These are phyloP conservation scores for Russula brevipes DNA, from an alignment of 768 basidiomycete genomes.

Conservation along the genomic window DNA sequence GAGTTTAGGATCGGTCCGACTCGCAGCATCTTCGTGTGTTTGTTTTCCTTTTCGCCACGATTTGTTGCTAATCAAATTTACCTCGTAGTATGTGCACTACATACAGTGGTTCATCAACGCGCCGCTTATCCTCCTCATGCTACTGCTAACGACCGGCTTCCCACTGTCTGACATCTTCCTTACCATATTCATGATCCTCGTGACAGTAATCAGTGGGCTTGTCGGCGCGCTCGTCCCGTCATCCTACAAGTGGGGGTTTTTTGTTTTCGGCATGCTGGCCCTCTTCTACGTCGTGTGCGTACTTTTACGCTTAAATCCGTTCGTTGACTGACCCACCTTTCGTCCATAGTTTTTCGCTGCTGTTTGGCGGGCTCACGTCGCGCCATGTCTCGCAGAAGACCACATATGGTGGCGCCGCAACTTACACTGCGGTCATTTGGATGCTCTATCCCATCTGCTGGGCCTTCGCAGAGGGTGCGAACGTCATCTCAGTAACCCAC, in stretches of 20 bases:
- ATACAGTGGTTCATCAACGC: slow-evolving; percentile 56
- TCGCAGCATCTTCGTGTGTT: slow-evolving; percentile 42
- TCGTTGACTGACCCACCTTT: slow-evolving; percentile 1
- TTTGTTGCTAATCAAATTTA: not conserved
- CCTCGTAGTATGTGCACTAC: slow-evolving; percentile 43
- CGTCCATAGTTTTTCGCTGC: not conserved
- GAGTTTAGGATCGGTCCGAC: slow-evolving; percentile 36
- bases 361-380: not conserved
- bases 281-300: slow-evolving; percentile 48
- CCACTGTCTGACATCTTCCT: slow-evolving; percentile 46
- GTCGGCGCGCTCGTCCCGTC: slow-evolving; percentile 48
- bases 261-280: slow-evolving; percentile 41
- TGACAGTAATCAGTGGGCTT: slow-evolving; percentile 43
- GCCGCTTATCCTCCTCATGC: slow-evolving; percentile 44
- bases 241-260: slow-evolving; percentile 53
- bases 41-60: fast-evolving
- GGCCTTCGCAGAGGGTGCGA: slow-evolving; percentile 51
- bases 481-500: slow-evolving; percentile 43
- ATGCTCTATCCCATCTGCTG: slow-evolving; percentile 53
- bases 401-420: not conserved
- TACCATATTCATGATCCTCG: slow-evolving; percentile 43
- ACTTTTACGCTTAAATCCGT: slow-evolving; percentile 6
- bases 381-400: not conserved
- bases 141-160: slow-evolving; percentile 45
- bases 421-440: slow-evolving; percentile 44